Evolutionary conservation across 768 basidiomycete species (phyloP), one percentile per base, ranked within the genome.

Genomic region (Mycena haematopus): DNA sequence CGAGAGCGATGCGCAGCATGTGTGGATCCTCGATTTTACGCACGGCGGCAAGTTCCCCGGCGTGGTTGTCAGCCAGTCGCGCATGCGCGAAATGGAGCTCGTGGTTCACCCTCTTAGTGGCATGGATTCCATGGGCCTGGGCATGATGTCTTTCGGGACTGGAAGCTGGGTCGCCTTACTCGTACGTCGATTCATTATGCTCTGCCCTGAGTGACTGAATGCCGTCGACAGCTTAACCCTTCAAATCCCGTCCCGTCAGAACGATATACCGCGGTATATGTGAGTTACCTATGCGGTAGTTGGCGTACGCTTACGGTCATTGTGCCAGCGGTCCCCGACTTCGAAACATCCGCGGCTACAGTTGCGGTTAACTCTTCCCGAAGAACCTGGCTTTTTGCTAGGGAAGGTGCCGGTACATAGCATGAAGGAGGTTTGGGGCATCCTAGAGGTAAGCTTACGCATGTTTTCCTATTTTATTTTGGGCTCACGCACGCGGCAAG

Each of bases 21-120:
- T 80, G 1, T 93, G 92, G 90, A 77, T 87, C 14, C 81, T 93
- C 24, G 90, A 92, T 70, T 92, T 93, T 68, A 90, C 90, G 1
- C 76, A 79, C 50, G 79, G 80, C 22, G 83, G 83, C 0, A 76
- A 80, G 50, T 72, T 69, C 45, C 75, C 75, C 3, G 91, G 92
- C 22, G 71, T 93, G 46, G 85, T 92, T 15, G 83, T 92, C 79
- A 88, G 85, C 65, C 91, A 92, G 73, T 82, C 83, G 21, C 82
- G 89, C 50, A 85, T 93, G 84, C 82, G 84, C 59, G 90, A 89
- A 44, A 88, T 93, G 56, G 90, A 91, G 66, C 75, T 82, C 10
- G 78, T 89, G 3, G 78, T 89, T 44, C 83, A 88, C 70, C 82
- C 83, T 40, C 72, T 88, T 63, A 78, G 84, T 42, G 82, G 79